Percentiles rank a stretch among this genome's conserved stretches.
These are phyloP conservation scores for Aureococcus anophagefferens DNA, from an alignment of 108 stramenopile genomes.

Conservation along the genomic window DNA sequence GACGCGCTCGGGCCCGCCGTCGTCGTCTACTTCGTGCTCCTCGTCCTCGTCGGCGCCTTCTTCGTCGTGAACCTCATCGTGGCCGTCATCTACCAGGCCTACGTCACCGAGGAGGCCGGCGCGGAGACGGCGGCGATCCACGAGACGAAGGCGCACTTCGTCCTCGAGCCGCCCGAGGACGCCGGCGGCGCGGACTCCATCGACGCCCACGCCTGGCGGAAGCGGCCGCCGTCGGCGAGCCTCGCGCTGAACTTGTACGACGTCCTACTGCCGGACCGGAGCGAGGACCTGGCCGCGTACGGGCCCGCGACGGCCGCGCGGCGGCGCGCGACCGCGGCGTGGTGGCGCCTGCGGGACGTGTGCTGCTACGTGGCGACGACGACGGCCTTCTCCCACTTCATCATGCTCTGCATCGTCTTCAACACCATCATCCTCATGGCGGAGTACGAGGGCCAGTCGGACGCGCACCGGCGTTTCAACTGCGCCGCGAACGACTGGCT, in stretches of 20 bases:
- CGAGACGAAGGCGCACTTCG: no score
- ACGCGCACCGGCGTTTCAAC: constrained; percentile 1
- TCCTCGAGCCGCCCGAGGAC: no score
- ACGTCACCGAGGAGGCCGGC: neutral
- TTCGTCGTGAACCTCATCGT: constrained; percentile 47
- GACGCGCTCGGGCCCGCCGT: constrained; percentile 7
- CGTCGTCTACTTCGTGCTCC: constrained; percentile 37
- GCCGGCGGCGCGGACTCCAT: no score
- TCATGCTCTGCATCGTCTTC: constrained; percentile 4
- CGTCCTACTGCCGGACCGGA: no score
- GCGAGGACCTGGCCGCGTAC: no score
- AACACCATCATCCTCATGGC: constrained; percentile 7
- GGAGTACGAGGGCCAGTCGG: constrained; percentile 3
- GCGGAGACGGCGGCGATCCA: no score
- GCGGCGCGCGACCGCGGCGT: no score
- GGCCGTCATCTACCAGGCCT: constrained; percentile 30
- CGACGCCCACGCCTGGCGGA: no score
- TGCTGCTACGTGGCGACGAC: neutral
- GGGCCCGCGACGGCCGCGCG: no score
- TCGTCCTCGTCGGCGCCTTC: constrained; percentile 43
- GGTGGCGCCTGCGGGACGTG: no score
- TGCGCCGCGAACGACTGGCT: constrained; percentile 21
- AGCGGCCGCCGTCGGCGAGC: no score
- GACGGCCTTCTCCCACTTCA: neutral
- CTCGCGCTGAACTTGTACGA: no score